These are phyloP conservation scores for Lignosus rhinocerotis DNA, from an alignment of 1,284 basidiomycete species.

Conservation along the genomic window DNA sequence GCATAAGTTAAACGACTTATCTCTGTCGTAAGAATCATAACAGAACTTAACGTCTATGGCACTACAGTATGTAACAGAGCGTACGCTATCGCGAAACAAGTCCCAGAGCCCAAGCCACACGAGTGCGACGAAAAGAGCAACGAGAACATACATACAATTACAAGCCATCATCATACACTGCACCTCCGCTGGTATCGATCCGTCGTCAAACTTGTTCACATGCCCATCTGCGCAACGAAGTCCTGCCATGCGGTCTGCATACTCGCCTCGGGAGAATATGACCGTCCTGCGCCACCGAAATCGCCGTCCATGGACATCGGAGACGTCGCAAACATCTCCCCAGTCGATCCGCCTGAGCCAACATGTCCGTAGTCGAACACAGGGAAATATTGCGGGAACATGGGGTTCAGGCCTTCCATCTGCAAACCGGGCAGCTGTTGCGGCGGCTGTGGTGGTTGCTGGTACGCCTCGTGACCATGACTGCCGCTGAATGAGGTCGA, in stretches of 20 bases:
- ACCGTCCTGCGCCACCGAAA: constrained; percentile 22
- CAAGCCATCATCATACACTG: background rate
- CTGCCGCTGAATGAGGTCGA: constrained; percentile 12
- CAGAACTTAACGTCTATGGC: background rate
- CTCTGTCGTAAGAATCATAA: background rate
- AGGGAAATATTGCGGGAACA: constrained; percentile 70
- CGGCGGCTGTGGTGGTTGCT: constrained; percentile 12
- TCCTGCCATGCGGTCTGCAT: constrained; percentile 41
- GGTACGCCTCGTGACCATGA: constrained; percentile 10
- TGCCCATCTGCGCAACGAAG: constrained; percentile 40
- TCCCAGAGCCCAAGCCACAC: background rate
- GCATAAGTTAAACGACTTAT: too few species aligned
- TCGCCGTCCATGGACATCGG: constrained; percentile 30
- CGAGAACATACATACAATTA: background rate
- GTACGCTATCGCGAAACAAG: background rate
- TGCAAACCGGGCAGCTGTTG: constrained; percentile 19
- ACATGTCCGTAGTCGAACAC: constrained; percentile 69
- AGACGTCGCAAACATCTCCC: constrained; percentile 25
- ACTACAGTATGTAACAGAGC: background rate
- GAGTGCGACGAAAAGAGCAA: background rate
- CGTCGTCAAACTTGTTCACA: constrained; percentile 13
- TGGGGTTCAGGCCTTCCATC: constrained; percentile 29
- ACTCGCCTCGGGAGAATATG: constrained; percentile 34
- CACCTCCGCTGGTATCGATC: background rate
- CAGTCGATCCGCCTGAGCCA: constrained; percentile 19